phyloP scores from a whole-genome alignment of 768 basidiomycete species.

The Tephrocybe sp. region DNA sequence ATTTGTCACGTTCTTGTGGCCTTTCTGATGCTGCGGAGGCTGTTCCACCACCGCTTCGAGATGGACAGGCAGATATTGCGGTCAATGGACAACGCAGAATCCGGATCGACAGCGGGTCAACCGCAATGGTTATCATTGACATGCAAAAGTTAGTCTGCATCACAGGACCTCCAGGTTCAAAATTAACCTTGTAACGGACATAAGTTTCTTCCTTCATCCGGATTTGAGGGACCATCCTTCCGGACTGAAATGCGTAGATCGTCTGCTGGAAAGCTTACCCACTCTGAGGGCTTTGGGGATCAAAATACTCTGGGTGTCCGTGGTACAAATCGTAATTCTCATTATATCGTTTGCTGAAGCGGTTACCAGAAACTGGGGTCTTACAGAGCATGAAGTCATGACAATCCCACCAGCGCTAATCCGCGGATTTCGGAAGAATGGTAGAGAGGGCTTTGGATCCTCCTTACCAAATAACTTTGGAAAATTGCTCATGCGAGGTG shows the following conservation, averaged over 20 bases:
- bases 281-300: slow-evolving; percentile 34
- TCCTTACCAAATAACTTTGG: slow-evolving; percentile 53
- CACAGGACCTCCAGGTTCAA: not conserved
- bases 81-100: slow-evolving; percentile 51
- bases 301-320: slow-evolving; percentile 66
- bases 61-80: slow-evolving; percentile 48
- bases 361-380: slow-evolving; percentile 59
- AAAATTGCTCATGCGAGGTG: slow-evolving; percentile 54
- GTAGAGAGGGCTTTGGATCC: slow-evolving; percentile 50
- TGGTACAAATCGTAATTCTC: slow-evolving; percentile 4
- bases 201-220: slow-evolving; percentile 66
- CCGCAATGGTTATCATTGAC: slow-evolving; percentile 63
- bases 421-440: slow-evolving; percentile 51
- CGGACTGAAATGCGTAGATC: slow-evolving; percentile 57
- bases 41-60: slow-evolving; percentile 27
- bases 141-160: slow-evolving; percentile 62
- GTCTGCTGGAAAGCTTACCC: slow-evolving; percentile 46
- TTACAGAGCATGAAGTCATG: slow-evolving; percentile 60
- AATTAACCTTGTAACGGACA: not conserved
- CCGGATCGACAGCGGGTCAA: slow-evolving; percentile 45
- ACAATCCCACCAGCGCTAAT: slow-evolving; percentile 59
- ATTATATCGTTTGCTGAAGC: not conserved
- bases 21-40: slow-evolving; percentile 23
- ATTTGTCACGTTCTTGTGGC: slow-evolving; percentile 51
- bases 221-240: slow-evolving; percentile 51